These are phyloP conservation scores for Mortierella sp. DNA, from an alignment of 371 early-diverging fungal genomes.

Conservation along the genomic window DNA sequence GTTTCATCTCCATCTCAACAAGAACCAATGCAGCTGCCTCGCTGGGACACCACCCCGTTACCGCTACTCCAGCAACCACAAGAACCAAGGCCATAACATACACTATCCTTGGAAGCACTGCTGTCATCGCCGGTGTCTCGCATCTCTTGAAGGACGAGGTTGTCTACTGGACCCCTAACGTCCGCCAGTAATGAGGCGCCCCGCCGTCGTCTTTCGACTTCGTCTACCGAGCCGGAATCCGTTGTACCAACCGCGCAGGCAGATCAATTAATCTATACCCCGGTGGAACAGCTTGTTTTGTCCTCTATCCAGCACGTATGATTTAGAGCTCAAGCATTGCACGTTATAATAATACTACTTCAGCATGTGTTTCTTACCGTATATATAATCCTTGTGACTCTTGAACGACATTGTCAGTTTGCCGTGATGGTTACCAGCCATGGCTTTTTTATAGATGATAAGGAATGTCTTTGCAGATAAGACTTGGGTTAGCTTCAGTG, in stretches of 20 bases:
- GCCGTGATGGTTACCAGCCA: not conserved
- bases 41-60: conserved; percentile 15
- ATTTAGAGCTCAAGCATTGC: too few species aligned
- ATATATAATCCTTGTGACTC: not conserved
- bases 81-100: conserved; percentile 19
- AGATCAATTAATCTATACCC: too few species aligned
- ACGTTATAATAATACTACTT: not conserved
- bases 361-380: not conserved
- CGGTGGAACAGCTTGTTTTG: too few species aligned
- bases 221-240: not conserved
- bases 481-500: too few species aligned
- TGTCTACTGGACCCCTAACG: conserved; percentile 48
- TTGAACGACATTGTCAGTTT: not conserved
- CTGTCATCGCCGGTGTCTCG: conserved; percentile 29
- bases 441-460: not conserved
- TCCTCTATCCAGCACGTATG: too few species aligned
- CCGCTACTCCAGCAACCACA: conserved; percentile 5
- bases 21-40: conserved; percentile 25
- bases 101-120: conserved; percentile 23
- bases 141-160: conserved; percentile 38
- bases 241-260: too few species aligned
- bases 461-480: too few species aligned
- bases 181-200: conserved; percentile 30
- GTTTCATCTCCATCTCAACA: conserved; percentile 33
- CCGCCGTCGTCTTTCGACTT: not conserved